Evolutionary conservation across 768 basidiomycete species (phyloP).

Genomic region (Lactarius quietus): DNA sequence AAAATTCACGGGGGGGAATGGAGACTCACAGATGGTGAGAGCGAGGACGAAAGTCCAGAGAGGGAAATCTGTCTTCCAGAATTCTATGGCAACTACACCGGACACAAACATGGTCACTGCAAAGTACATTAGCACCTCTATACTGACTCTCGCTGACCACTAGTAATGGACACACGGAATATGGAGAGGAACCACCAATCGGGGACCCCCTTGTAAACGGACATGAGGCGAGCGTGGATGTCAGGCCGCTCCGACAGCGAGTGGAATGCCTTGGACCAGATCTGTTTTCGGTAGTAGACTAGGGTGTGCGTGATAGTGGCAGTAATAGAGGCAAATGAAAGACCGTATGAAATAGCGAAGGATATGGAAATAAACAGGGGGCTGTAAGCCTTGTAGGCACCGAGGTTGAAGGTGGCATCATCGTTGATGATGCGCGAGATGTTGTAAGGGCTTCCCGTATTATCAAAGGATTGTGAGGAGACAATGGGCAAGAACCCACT

Average conservation of each 20-base stretch:
- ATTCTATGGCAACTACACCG: slow-evolving; percentile 62
- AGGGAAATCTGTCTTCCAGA: slow-evolving; percentile 72
- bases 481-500: slow-evolving; percentile 4
- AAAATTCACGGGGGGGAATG: not conserved
- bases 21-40: slow-evolving; percentile 49
- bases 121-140: not conserved
- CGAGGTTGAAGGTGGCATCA: slow-evolving; percentile 52
- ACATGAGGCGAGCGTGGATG: slow-evolving; percentile 84
- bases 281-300: slow-evolving; percentile 76
- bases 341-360: slow-evolving; percentile 73
- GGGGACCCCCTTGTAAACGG: slow-evolving; percentile 67
- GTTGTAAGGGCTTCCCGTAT: slow-evolving; percentile 67
- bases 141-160: not conserved
- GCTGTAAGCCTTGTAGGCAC: slow-evolving; percentile 53
- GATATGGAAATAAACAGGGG: slow-evolving; percentile 62
- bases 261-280: slow-evolving; percentile 65
- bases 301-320: slow-evolving; percentile 67
- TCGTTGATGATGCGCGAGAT: slow-evolving; percentile 52
- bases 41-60: slow-evolving; percentile 71
- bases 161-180: slow-evolving; percentile 38
- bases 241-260: slow-evolving; percentile 78
- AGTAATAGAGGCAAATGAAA: slow-evolving; percentile 79
- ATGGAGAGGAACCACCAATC: slow-evolving; percentile 67
- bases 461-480: slow-evolving; percentile 54
- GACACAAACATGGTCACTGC: slow-evolving; percentile 58